These are phyloP conservation scores for Aspergillus quadrilineatus DNA, from an alignment of 2,329 filamentous ascomycete species.

Conservation along the genomic window DNA sequence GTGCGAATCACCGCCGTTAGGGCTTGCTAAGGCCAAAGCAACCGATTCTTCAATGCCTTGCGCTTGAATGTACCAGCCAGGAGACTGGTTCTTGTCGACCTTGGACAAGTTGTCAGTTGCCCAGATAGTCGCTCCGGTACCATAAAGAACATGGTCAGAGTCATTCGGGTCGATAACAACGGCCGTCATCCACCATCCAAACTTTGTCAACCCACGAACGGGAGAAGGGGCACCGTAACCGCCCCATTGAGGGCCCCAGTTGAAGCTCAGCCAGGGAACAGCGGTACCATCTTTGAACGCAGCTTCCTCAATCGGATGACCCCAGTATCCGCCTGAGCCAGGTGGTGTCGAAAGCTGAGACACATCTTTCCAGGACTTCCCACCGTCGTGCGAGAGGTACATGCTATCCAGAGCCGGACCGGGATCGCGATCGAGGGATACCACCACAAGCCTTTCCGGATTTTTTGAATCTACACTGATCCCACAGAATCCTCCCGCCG, in stretches of 20 bases:
- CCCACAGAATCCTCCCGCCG: conserved; percentile 16
- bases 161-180: conserved; percentile 16
- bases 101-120: conserved; percentile 14
- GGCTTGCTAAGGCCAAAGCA: conserved; percentile 15
- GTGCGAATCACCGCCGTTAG: conserved; percentile 11
- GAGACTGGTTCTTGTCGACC: conserved; percentile 10
- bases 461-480: conserved; percentile 14
- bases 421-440: conserved; percentile 15
- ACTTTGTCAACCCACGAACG: conserved; percentile 16
- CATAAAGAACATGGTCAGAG: conserved; percentile 15
- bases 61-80: conserved; percentile 15
- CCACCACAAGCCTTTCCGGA: conserved; percentile 16
- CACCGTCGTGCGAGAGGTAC: conserved; percentile 18
- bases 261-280: conserved; percentile 19
- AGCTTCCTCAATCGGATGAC: conserved; percentile 17
- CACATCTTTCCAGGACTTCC: conserved; percentile 17
- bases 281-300: conserved; percentile 15
- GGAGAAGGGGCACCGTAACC: conserved; percentile 18
- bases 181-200: conserved; percentile 20
- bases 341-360: conserved; percentile 17
- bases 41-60: conserved; percentile 18
- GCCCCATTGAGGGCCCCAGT: conserved; percentile 18
- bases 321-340: conserved; percentile 16
- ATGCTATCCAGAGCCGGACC: conserved; percentile 18
- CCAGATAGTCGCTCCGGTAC: conserved; percentile 18